A percentile compares a stretch with the other conserved stretches of the same genome.
Evolutionary conservation across 2,329 filamentous ascomycete species (phyloP).

Genomic region (Aureobasidium sp.): DNA sequence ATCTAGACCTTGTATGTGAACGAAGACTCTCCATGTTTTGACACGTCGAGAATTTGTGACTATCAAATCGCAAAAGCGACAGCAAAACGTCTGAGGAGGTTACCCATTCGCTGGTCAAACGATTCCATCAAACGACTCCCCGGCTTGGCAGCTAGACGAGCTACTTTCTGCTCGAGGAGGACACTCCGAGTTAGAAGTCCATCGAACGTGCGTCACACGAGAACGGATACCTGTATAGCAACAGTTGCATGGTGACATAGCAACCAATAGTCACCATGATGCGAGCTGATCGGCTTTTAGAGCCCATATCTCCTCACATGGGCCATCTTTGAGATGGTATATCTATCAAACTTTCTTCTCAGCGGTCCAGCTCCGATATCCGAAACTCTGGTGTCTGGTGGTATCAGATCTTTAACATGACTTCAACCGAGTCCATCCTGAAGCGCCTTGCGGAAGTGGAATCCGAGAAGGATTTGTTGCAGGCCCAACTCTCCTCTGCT

Average conservation of each 20-base stretch:
- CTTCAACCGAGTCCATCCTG: background rate
- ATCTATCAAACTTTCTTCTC: background rate
- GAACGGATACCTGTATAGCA: background rate
- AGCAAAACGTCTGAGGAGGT: background rate
- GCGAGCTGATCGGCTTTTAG: background rate
- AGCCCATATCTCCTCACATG: background rate
- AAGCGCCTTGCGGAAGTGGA: background rate
- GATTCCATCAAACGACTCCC: background rate
- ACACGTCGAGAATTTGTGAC: too few relatives aligned
- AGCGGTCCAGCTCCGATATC: background rate
- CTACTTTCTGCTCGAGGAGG: background rate
- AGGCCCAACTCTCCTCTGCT: background rate
- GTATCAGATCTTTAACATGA: background rate
- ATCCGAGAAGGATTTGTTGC: background rate
- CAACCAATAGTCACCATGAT: background rate
- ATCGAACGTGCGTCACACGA: too few relatives aligned
- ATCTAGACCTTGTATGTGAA: too few relatives aligned
- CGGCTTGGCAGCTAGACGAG: background rate
- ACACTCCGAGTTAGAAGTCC: background rate
- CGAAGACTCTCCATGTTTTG: too few relatives aligned
- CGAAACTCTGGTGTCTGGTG: background rate
- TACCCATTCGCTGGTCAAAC: background rate
- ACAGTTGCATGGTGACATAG: background rate
- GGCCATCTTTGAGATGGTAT: background rate
- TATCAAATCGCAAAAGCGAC: background rate